These are phyloP conservation scores for Hapsidospora chrysogenum DNA, from an alignment of 495 filamentous ascomycete species.

Conservation along the genomic window DNA sequence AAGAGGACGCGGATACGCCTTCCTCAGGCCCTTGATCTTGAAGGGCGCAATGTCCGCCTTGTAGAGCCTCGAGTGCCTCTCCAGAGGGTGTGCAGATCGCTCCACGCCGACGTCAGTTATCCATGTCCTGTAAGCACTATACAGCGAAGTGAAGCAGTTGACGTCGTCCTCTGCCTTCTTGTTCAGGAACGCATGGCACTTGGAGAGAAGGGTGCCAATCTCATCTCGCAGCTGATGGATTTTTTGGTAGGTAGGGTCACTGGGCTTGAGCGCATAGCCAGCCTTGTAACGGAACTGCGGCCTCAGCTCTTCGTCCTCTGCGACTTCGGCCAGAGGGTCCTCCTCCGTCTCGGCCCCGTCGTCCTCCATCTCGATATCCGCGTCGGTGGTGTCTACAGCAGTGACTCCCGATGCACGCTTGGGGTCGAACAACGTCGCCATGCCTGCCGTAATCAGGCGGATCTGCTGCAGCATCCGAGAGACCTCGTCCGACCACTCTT, in stretches of 20 bases:
- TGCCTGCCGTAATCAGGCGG: conserved; percentile 69
- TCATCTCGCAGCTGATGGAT: conserved; percentile 69
- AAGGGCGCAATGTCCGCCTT: conserved; percentile 75
- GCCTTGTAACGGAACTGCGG: conserved; percentile 72
- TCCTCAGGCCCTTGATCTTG: conserved; percentile 83
- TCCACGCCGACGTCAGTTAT: conserved; percentile 96
- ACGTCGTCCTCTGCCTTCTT: conserved; percentile 89
- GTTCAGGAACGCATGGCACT: conserved; percentile 68
- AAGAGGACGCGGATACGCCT: conserved; percentile 79
- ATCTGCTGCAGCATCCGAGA: conserved; percentile 76
- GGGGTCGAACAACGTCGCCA: conserved; percentile 76
- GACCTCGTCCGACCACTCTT: conserved; percentile 97
- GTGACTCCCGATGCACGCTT: conserved; percentile 41
- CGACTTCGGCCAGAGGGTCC: conserved; percentile 47
- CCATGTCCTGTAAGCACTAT: conserved; percentile 87
- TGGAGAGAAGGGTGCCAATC: conserved; percentile 64
- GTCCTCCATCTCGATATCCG: conserved; percentile 27
- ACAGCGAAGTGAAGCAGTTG: conserved; percentile 80
- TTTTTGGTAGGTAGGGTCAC: conserved; percentile 42
- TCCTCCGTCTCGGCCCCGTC: conserved; percentile 50
- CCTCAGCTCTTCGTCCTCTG: conserved; percentile 68
- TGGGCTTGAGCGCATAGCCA: conserved; percentile 60
- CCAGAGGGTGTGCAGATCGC: conserved; percentile 80
- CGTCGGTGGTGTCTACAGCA: conserved; percentile 14
- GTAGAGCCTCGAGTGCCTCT: conserved; percentile 68